Evolutionary conservation across 495 filamentous ascomycete species (phyloP), one percentile per base, ranked within the genome.

Genomic region (Amniculicola lignicola): DNA sequence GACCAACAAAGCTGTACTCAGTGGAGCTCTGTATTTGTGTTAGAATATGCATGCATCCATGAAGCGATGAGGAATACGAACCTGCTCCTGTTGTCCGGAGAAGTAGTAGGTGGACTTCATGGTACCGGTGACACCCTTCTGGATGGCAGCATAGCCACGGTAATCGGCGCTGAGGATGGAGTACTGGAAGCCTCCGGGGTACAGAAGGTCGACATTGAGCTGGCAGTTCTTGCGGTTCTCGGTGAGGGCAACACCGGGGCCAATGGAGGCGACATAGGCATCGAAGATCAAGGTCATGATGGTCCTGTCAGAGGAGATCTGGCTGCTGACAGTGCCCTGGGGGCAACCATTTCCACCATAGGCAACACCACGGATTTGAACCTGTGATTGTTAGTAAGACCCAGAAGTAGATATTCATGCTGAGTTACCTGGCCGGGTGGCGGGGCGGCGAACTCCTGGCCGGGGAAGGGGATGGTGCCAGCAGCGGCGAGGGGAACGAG

Each of bases 271-370:
- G 27, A 74, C 60, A 57, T 76, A 78, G 6, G 46, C 50, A 61
- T 70, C 69, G 61, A 76, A 78, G 37, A 75, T 72, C 49, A 79
- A 64, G 12, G 75, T 77, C 31, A 72, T 70, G 43, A 75, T 76
- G 38, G 75, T 76, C 67, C 71, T 71, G 64, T 82, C 77, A 14
- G 69, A 59, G 19, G 77, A 77, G 64, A 82, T 69, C 59, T 70
- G 70, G 43, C 70, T 75, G 29, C 72, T 70, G 23, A 81, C 72
- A 46, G 72, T 69, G 37, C 73, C 72, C 64, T 80, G 77, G 19
- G 75, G 76, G 65, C 79, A 83, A 22, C 79, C 79, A 62, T 74
- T 81, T 47, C 80, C 80, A 44, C 71, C 76, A 62, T 74, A 79
- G n/a, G 69, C 67, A 37, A 78, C 63, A 46, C 62, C 69, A 6